phyloP scores from a whole-genome alignment of 2,329 filamentous ascomycete species.

The Monosporascus sp. region DNA sequence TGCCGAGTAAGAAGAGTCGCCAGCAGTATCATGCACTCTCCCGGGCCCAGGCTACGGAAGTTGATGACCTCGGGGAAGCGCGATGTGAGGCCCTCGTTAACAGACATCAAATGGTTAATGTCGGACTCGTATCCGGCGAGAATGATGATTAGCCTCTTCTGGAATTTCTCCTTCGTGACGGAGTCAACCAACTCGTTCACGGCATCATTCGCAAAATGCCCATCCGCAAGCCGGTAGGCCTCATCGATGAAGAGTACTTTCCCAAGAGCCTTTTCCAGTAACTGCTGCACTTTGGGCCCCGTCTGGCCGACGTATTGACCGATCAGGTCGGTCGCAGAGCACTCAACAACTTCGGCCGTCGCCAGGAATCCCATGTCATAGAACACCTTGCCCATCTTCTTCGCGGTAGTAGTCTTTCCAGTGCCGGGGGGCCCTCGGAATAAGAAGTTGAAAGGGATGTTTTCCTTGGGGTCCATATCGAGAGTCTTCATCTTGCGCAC shows the following conservation, averaged over 20 bases:
- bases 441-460: conserved; percentile 63
- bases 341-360: conserved; percentile 55
- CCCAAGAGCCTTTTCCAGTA: conserved; percentile 52
- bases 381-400: conserved; percentile 69
- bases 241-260: conserved; percentile 69
- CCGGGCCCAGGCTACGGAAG: conserved; percentile 42
- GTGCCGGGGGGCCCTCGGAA: conserved; percentile 65
- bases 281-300: conserved; percentile 56
- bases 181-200: conserved; percentile 48
- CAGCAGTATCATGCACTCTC: conserved; percentile 42
- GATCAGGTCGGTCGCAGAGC: conserved; percentile 62
- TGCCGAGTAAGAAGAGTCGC: conserved; percentile 13
- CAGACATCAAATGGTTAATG: conserved; percentile 56
- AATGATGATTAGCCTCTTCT: conserved; percentile 58
- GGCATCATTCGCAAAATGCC: conserved; percentile 51
- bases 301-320: conserved; percentile 66
- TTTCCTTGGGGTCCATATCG: conserved; percentile 49
- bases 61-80: conserved; percentile 58
- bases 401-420: conserved; percentile 67
- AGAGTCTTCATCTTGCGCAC: conserved; percentile 46
- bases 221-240: conserved; percentile 59
- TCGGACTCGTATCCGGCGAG: conserved; percentile 63
- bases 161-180: conserved; percentile 50
- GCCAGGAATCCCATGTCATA: conserved; percentile 68
- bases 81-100: conserved; percentile 60